phyloP scores from a whole-genome alignment of 176 grass and related monocot genomes.

The Raddia distichophylla region DNA sequence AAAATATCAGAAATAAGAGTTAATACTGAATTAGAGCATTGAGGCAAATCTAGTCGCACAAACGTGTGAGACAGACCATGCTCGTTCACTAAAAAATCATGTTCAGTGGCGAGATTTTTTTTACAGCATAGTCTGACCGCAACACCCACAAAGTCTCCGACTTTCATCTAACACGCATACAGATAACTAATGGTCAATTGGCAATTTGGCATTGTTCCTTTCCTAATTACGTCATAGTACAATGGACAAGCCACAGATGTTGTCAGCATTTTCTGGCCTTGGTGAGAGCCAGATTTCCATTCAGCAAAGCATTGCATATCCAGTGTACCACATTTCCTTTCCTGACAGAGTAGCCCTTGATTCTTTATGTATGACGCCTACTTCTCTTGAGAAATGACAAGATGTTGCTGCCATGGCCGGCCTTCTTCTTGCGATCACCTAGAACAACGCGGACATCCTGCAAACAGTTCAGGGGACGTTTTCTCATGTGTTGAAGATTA shows the following conservation, averaged over 20 bases:
- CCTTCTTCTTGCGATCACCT: slow-evolving; percentile 56
- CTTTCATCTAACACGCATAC: not conserved
- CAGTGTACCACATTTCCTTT: not conserved
- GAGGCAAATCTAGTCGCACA: no score
- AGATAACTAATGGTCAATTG: not conserved
- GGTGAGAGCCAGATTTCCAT: not conserved
- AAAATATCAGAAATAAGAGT: no score
- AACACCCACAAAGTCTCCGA: not conserved
- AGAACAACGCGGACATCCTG: slow-evolving; percentile 49
- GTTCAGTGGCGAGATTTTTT: not conserved
- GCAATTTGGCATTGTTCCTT: not conserved
- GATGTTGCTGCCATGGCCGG: slow-evolving; percentile 54
- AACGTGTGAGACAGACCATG: no score
- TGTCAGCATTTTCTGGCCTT: not conserved
- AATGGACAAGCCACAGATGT: not conserved
- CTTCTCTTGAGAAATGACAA: slow-evolving; percentile 67
- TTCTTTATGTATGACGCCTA: slow-evolving; percentile 41
- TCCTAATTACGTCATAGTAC: slow-evolving; percentile 1
- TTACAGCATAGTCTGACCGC: not conserved
- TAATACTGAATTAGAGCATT: no score
- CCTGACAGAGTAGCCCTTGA: not conserved
- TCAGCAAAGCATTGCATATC: not conserved
- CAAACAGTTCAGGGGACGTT: not conserved
- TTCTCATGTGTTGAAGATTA: slow-evolving; percentile 7
- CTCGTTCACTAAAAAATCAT: not conserved